Base-by-base conservation (phyloP, 2,329 filamentous ascomycete genomes). In the Trichoderma semiorbis region DNA sequence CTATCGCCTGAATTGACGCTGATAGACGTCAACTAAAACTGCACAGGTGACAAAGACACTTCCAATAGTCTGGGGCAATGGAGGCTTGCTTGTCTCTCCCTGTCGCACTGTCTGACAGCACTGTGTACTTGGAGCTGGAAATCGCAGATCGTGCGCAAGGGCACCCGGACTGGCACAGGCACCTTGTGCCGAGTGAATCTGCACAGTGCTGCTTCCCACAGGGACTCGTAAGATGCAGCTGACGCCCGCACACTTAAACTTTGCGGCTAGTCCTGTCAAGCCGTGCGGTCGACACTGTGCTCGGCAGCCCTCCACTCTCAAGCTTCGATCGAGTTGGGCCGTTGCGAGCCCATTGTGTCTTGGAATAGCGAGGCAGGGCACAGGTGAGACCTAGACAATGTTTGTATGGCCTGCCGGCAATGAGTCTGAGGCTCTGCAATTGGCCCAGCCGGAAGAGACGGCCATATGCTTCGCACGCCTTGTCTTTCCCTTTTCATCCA, bases 121-220 rank as follows among this genome's bases (percentile, higher is more conserved):
- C 67, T 63, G 58, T 70, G 34, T 70, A 63, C 36, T 26, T 32
- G 7, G 16, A 39, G 53, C 65, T 30, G 12, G 36, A 64, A 32
- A 63, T 64, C 60, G 58, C 61, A 70, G 68, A 70, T 64, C 68
- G 68, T 47, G 58, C 47, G 47, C 68, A 70, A 53, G 32, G 67
- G 57, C 67, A 62, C 24, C 53, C 57, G 11, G 30, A 21, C 43
- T 26, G 28, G 30, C 30, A 36, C 26, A 70, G 55, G 47, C 34
- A 50, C 67, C 43, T 61, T 62, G 43, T 55, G 24, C 43, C 39
- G 24, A 32, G 26, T 58, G 28, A n/a, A 30, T 58, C 57, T 34
- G 57, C 57, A 60, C 57, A 34, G 57, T 60, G 57, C 30, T 60
- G 30, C 57, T 24, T 34, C 47, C 47, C 47, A 50, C n/a, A 24